Evolutionary conservation across 352 stramenopile genomes (phyloP), one percentile per base, ranked within the genome.

Genomic region (Phytophthora fragariaefolia): DNA sequence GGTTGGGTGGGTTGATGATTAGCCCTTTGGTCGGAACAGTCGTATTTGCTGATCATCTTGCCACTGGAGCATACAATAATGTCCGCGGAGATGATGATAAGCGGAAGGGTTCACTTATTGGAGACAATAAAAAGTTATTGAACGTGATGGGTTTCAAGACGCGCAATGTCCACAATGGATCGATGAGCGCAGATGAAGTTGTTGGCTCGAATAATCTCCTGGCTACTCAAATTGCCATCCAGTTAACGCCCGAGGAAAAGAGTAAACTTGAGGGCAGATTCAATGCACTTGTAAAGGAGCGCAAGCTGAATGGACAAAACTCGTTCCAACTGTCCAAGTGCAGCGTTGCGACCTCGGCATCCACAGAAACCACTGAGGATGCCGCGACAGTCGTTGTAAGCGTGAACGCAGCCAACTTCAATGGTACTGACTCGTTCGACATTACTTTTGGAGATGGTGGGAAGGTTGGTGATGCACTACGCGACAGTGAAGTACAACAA

Each of bases 21-120:
- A 75, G 70, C 24, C 85, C 83, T 1, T 66, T 92, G 17, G 63
- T 87, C 22, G 85, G 85, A 3, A 83, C 74, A 0, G 78, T 78
- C 1, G 60, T 90, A 10, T 88, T 93, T 66, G 82, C 83, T 3
- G 82, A 91, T 40, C 81, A 89, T 47, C 59, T 93, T 24, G 83
- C 71, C 6, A 89, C 81, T n/a, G 83, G 85, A 15, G 66, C 72
- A 12, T 83, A 89, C 61, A 93, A 93, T 56, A 68, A 81, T 10
- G 62, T 74, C 36, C 82, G 75, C 5, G 63, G 50, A 15, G 54
- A 72, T 20, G 73, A 85, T 10, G 66, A 84, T 15, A 79, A 71
- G 42, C 90, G 80, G 55, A 79, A 76, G 26, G 79, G 76, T 3
- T 77, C 66, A 8, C 68, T 87, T 10, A 79, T 89, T 53, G 66